phyloP scores from a whole-genome alignment of 768 basidiomycete genomes.

The Tremella yokohamensis region DNA sequence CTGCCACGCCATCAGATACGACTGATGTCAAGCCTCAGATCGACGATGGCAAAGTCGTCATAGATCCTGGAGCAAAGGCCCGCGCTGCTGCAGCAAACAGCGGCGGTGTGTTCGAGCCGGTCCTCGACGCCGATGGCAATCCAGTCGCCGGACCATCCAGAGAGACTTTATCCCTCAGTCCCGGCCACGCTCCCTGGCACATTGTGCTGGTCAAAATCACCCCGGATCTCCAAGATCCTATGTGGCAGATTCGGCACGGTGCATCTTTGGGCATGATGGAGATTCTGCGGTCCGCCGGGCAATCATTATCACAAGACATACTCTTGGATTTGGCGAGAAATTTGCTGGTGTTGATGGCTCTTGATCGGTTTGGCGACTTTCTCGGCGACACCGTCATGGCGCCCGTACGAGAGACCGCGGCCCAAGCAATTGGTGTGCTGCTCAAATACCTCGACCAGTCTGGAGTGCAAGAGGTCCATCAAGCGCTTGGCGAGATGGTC shows the following conservation, averaged over 20 bases:
- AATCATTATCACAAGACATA: conserved; percentile 1
- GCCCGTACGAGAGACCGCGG: conserved; percentile 92
- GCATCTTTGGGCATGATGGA: conserved; percentile 87
- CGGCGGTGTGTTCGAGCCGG: conserved; percentile 41
- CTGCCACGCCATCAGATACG: conserved; percentile 17
- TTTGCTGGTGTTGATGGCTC: conserved; percentile 80
- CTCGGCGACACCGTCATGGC: conserved; percentile 95
- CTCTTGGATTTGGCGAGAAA: conserved; percentile 65
- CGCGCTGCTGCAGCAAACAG: conserved; percentile 29
- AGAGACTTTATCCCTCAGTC: conserved; percentile 10
- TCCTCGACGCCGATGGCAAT: conserved; percentile 38
- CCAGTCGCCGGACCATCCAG: conserved; percentile 15
- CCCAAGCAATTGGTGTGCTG: conserved; percentile 85
- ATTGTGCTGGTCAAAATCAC: conserved; percentile 73
- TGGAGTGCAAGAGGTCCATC: conserved; percentile 74
- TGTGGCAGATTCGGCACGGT: conserved; percentile 93
- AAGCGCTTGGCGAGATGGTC: conserved; percentile 86
- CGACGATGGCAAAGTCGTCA: conserved; percentile 30
- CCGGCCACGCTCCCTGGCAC: conserved; percentile 44
- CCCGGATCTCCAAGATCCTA: conserved; percentile 72
- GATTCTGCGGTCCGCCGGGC: conserved; percentile 56
- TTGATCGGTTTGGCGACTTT: conserved; percentile 98
- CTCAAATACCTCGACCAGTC: conserved; percentile 81
- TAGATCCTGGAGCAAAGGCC: conserved; percentile 53
- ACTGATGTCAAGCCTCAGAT: conserved; percentile 6